Conservation (phyloP, 2,329 filamentous ascomycete species). For the Cytospora paraplurivora region DNA sequence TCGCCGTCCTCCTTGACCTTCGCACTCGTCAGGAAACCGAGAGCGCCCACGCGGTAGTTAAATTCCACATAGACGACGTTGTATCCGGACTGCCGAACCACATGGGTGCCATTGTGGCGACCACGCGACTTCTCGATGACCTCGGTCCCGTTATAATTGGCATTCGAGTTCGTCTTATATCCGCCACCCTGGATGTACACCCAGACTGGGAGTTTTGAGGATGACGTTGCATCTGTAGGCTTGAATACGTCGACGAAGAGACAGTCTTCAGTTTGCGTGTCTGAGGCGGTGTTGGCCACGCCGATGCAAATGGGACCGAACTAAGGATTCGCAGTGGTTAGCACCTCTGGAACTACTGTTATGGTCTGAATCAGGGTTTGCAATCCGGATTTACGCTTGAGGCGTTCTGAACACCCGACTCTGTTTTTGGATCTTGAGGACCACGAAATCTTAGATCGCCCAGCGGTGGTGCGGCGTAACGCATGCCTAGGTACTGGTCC, state of each 20-base stretch:
- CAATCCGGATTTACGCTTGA: slow-evolving; percentile 45
- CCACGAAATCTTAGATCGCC: slow-evolving; percentile 67
- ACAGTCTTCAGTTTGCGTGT: slow-evolving; percentile 42
- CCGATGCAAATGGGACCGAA: slow-evolving; percentile 49
- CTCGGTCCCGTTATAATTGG: slow-evolving; percentile 52
- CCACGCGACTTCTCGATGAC: slow-evolving; percentile 48
- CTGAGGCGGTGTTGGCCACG: slow-evolving; percentile 34
- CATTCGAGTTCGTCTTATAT: slow-evolving; percentile 50
- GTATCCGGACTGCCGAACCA: slow-evolving; percentile 57
- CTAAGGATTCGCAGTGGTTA: slow-evolving; percentile 32
- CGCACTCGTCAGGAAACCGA: slow-evolving; percentile 45
- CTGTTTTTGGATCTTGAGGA: slow-evolving; percentile 61
- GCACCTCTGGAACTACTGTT: neutral
- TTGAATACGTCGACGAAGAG: slow-evolving; percentile 49
- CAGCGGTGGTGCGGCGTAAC: slow-evolving; percentile 71
- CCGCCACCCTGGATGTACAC: slow-evolving; percentile 55
- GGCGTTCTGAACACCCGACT: slow-evolving; percentile 52
- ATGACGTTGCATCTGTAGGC: slow-evolving; percentile 42
- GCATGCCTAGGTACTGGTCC: slow-evolving; percentile 73
- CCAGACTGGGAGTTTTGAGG: slow-evolving; percentile 54
- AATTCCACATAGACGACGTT: slow-evolving; percentile 22
- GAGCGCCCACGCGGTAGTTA: slow-evolving; percentile 22
- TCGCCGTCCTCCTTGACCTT: slow-evolving; percentile 55
- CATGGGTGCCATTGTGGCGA: slow-evolving; percentile 55
- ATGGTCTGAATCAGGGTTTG: neutral